Percentiles rank a stretch among this genome's conserved stretches.
Evolutionary conservation across 805 yeast genomes (phyloP).

Genomic region (Candida saitoana): DNA sequence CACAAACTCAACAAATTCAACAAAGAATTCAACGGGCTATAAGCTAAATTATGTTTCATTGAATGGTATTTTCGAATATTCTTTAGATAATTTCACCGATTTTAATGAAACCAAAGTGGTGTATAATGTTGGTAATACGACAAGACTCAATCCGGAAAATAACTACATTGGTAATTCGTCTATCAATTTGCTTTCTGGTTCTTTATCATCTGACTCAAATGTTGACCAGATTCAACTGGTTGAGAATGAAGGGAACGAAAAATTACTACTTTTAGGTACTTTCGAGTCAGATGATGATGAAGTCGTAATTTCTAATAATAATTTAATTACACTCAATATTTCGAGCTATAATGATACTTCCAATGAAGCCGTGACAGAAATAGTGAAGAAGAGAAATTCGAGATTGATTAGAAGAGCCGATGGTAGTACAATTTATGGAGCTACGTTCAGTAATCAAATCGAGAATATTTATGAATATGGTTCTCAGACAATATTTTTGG

Average conservation of each 20-base stretch:
- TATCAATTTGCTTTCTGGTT: conserved; percentile 32
- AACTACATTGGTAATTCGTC: conserved; percentile 39
- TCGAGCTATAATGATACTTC: conserved; percentile 27
- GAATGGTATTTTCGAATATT: conserved; percentile 83
- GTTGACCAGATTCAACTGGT: conserved; percentile 30
- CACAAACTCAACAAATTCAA: conserved; percentile 23
- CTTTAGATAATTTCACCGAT: conserved; percentile 56
- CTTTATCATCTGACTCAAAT: conserved; percentile 25
- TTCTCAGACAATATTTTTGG: conserved; percentile 25
- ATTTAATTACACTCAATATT: conserved; percentile 25
- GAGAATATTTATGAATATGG: conserved; percentile 17
- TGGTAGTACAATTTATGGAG: conserved; percentile 21
- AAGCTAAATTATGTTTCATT: conserved; percentile 35
- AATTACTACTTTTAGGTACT: conserved; percentile 45
- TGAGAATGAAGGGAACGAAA: conserved; percentile 21
- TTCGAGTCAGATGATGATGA: conserved; percentile 35
- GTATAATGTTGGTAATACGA: conserved; percentile 12
- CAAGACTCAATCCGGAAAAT: conserved; percentile 26
- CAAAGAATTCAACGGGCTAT: conserved; percentile 11
- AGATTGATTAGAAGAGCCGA: conserved; percentile 11
- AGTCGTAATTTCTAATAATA: conserved; percentile 23
- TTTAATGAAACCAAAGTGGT: conserved; percentile 28
- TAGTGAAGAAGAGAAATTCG: conserved; percentile 9
- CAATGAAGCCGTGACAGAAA: conserved; percentile 23
- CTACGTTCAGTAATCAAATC: conserved; percentile 26